Base-by-base conservation (phyloP, 2,329 filamentous ascomycete species). In the Colletotrichum nymphaeae region DNA sequence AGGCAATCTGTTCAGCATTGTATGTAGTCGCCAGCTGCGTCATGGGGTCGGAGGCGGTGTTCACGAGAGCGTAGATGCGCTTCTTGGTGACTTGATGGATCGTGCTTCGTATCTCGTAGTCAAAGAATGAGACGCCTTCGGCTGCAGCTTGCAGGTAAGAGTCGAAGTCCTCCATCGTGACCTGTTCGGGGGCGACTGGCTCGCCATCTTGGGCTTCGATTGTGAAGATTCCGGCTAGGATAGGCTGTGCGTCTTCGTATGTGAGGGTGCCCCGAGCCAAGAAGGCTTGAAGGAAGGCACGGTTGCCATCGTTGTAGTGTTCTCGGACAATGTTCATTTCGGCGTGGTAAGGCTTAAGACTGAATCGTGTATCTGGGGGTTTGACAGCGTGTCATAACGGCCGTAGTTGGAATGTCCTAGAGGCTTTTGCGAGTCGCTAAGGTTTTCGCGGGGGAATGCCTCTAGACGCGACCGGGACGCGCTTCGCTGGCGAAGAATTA, bases 271-370 rank as follows among this genome's bases (percentile, higher is more conserved):
- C 93, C 63, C 92, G 91, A 3, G 94, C 91, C 82, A 98, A 88
- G 76, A 99, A 92, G 62, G 94, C 94, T 83, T 99, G 97, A 0
- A 98, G 87, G 79, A 99, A 98, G 9, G 96, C 95, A 70, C 95
- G 93, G 81, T 98, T 94, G 74, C 88, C 88, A 80, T 97, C 86
- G 69, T 81, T 80, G 78, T 89, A 90, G 26, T 83, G 81, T n/a
- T 70, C 74, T 68, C 75, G 75, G 58, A 76, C 74, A 69, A 73
- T 69, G 26, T 69, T 71, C 73, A 78, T 66, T 71, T 28, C 35
- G 57, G 42, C 22, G 26, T 28, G n/a, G 11, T 9, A 22, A 7
- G 28, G 32, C 28, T 14, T 24, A 46, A 26, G 32, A 53, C 55
- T 53, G 66, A 22, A 24, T 30, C 32, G 19, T 14, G 35, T 26